Conservation (phyloP, 768 basidiomycete genomes). For the Leccinum incarnatum region DNA sequence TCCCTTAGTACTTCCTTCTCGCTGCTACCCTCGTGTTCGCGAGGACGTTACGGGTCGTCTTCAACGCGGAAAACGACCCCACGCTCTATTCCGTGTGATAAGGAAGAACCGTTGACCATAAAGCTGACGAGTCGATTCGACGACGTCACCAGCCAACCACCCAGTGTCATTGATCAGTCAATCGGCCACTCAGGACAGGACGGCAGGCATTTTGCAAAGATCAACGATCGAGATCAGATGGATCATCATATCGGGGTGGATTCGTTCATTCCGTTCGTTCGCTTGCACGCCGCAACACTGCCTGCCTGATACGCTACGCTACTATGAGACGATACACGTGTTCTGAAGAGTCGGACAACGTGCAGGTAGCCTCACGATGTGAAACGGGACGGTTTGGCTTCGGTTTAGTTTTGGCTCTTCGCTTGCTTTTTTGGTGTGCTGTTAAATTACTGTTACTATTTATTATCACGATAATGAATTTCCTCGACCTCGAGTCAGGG, state of each 20-base stretch:
- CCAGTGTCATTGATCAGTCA: not conserved
- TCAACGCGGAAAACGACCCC: not conserved
- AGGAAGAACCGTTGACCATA: not conserved
- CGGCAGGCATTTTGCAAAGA: not conserved
- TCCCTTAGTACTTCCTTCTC: not conserved
- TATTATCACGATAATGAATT: not conserved
- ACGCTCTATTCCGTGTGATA: not conserved
- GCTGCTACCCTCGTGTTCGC: not conserved
- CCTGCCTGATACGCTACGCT: not conserved
- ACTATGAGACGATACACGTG: not conserved
- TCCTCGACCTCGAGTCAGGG: not conserved
- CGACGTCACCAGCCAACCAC: not conserved
- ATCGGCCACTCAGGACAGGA: not conserved
- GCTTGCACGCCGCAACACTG: not conserved
- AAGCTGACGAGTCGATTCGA: not conserved
- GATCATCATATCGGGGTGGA: not conserved
- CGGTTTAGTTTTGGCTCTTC: not conserved
- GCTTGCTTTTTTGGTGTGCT: not conserved
- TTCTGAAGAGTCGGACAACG: slow-evolving; percentile 9
- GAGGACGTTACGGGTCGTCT: not conserved
- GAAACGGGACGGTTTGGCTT: slow-evolving; percentile 1
- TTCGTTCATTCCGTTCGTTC: not conserved
- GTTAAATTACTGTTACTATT: not conserved
- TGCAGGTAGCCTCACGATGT: slow-evolving; percentile 15
- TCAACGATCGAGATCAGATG: not conserved